A percentile compares a stretch with the other conserved stretches of the same genome.
phyloP scores from a whole-genome alignment of 768 basidiomycete species.

The Cantharellus cinnabarinus region DNA sequence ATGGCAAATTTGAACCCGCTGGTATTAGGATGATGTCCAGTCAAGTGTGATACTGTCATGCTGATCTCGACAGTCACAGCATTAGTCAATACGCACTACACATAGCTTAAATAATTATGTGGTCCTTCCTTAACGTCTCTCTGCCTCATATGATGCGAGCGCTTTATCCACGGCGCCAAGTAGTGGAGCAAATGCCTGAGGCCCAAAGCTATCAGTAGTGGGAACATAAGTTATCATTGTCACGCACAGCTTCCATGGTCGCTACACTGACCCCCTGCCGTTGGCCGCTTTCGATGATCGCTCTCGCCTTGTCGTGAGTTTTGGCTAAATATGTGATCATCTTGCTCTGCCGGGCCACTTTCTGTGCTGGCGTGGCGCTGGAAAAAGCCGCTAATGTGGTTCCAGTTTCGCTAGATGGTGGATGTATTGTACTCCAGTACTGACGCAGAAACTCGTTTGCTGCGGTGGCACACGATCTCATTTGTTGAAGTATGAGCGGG shows the following conservation, averaged over 20 bases:
- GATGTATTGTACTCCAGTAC: conserved; percentile 80
- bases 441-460: conserved; percentile 93
- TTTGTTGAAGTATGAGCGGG: conserved; percentile 53
- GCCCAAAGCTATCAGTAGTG: background rate
- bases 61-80: too few species aligned
- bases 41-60: too few species aligned
- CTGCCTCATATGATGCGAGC: background rate
- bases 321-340: conserved; percentile 70
- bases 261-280: conserved; percentile 39
- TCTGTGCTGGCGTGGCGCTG: conserved; percentile 42
- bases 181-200: background rate
- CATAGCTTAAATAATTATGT: too few species aligned
- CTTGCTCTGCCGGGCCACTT: conserved; percentile 58
- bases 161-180: background rate
- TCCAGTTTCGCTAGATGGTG: conserved; percentile 21
- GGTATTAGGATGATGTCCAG: too few species aligned
- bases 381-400: conserved; percentile 30
- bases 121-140: background rate
- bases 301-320: conserved; percentile 65
- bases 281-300: conserved; percentile 44
- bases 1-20: too few species aligned
- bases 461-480: conserved; percentile 79
- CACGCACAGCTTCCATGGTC: conserved; percentile 43
- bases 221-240: background rate
- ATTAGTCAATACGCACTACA: too few species aligned